Base-by-base conservation (phyloP, 2,329 filamentous ascomycete genomes). In the Ploettnerulaceae sp. region DNA sequence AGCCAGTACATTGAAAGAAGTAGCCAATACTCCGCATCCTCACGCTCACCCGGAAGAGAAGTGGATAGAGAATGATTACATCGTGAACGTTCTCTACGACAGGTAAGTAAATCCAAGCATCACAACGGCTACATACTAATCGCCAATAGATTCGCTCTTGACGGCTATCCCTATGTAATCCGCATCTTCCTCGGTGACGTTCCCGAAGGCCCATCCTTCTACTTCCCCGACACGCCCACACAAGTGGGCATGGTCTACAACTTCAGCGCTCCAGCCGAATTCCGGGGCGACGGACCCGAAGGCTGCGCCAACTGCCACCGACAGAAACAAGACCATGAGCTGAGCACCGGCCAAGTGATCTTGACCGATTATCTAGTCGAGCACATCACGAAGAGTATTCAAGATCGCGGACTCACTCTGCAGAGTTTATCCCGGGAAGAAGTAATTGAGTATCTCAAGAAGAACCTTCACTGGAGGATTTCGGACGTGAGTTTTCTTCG, bases 191-290 rank as follows among this genome's bases (percentile, higher is more conserved):
- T 52, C 5, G 49, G 49, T 9, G 45, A 48, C 15, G 45, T 48
- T 14, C 31, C 45, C 21, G 42, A 45, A 21, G 32, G 32, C 7
- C 12, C 29, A 9, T 28, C 45, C 0, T 46, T 52, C 28, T 26
- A 21, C 32, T 45, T 42, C 34, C 12, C 17, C 33, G 42, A 44
- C 28, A 45, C 36, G 4, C 42, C 50, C 8, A 49, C 38, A 14
- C 47, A 52, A 32, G 47, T 52, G 24, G 50, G 49, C 14, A 22
- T 45, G 15, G 37, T 52, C 7, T 52, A 52, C 45, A 52, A 52
- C 33, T 52, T 52, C 45, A 41, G 34, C 33, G 38, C 49, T 2
- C 49, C 49, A 11, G 45, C 37, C n/a, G 49, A 52, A 24, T 52
- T 35, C 28, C 49, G 49, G 15, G 49, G 49, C n/a, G 33, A 33